Base-by-base conservation (phyloP, 371 early-diverging fungal species). In the Rhizomucor miehei region DNA sequence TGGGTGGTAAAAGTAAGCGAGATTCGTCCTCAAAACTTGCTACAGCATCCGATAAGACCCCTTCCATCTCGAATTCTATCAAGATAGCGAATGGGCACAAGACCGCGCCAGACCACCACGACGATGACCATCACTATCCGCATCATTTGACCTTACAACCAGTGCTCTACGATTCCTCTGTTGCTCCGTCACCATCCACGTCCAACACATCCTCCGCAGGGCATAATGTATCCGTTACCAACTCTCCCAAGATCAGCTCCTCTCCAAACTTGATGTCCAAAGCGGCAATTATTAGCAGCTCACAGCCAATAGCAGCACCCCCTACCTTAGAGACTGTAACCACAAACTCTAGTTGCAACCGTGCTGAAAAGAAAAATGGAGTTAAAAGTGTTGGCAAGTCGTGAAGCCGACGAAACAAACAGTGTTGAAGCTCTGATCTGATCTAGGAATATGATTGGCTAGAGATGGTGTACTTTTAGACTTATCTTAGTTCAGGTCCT, bases 301-400 rank as follows among this genome's bases (percentile, higher is more conserved):
- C 75, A 1, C 75, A 71, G 25, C 58, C 66, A 6, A 52, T 65
- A 61, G 55, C 71, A 10, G 66, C 75, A 2, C 65, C 75, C 14
- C 59, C 75, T 25, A 57, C 66, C 12, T 47, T 71, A 20, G 75
- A 75, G 52, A 57, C 69, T 0, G 66, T 74, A 11, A 74, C 75
- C 24, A 71, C 75, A 0, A 65, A 66, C 21, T 54, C 55, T 37
- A 58, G 54, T 23, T 63, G 59, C 52, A 62, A 52, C 29, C 29
- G 29, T 23, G 41, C 54, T 34, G 48, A 47, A 29, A 36, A 38
- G 8, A 29, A 59, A 48, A 29, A 41, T 48, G 29, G 29, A 5
- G 29, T 8, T 5, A 29, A 29, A 29, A 29, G 8, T 5, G 29
- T 29, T 29, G 29, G 29, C 29, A 29, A 29, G 29, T 29, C 29